Conservation (phyloP, 2,329 filamentous ascomycete species). For the Clonostachys solani region DNA sequence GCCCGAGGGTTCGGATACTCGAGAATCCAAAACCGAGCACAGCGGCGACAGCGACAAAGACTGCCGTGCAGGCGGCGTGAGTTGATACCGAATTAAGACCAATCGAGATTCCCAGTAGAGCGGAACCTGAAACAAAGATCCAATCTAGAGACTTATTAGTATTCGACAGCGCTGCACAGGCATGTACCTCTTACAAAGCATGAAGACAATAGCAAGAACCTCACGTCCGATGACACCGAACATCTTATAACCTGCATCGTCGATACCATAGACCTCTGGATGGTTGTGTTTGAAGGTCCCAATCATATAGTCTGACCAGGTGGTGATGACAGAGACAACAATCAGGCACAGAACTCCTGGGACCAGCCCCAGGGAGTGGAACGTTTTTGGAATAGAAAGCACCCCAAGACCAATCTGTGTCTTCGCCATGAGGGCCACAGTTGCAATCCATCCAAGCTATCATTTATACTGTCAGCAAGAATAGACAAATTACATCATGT, state of each 20-base stretch:
- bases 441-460: conserved; percentile 34
- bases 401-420: conserved; percentile 39
- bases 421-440: conserved; percentile 37
- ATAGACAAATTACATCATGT: neutral
- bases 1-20: conserved; percentile 21
- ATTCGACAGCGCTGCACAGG: neutral
- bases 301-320: conserved; percentile 45
- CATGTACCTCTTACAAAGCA: conserved; percentile 18
- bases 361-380: conserved; percentile 39
- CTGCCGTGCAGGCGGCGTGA: conserved; percentile 30
- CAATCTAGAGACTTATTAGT: neutral
- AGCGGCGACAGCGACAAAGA: conserved; percentile 29
- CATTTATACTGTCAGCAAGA: neutral
- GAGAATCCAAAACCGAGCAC: conserved; percentile 19
- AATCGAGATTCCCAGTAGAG: conserved; percentile 32
- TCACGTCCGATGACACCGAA: conserved; percentile 40
- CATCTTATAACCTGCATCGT: conserved; percentile 43
- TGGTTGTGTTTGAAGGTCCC: conserved; percentile 47
- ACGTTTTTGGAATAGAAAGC: conserved; percentile 39
- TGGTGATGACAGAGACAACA: conserved; percentile 33
- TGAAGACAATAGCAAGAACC: conserved; percentile 26
- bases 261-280: conserved; percentile 46
- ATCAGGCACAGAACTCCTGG: conserved; percentile 40
- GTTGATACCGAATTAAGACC: conserved; percentile 30
- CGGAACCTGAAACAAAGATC: conserved; percentile 24